Conservation (phyloP, 495 filamentous ascomycete genomes). For the Annulohypoxylon bovei region DNA sequence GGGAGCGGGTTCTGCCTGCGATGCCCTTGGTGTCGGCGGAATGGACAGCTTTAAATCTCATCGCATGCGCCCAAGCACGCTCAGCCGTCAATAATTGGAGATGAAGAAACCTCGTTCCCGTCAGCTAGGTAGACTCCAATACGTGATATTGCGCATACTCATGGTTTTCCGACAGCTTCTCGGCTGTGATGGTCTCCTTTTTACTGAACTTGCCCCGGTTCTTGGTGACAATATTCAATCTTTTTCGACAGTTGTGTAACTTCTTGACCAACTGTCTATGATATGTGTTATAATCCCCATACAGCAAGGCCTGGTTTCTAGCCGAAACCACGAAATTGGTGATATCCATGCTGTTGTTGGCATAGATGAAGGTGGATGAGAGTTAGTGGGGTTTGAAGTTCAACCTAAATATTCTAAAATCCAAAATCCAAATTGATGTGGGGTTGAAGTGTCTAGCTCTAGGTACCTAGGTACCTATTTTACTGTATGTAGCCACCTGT, state of each 20-base stretch:
- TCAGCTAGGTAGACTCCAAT: constrained; percentile 21
- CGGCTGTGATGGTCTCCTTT: constrained; percentile 75
- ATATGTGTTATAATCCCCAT: constrained; percentile 90
- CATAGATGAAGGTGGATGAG: background rate
- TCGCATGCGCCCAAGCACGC: constrained; percentile 95
- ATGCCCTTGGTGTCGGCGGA: constrained; percentile 81
- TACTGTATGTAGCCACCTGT: background rate
- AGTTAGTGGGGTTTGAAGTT: constrained; percentile 14
- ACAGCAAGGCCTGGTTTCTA: constrained; percentile 81
- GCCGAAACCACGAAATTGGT: constrained; percentile 81
- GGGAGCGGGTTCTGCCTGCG: constrained; percentile 79
- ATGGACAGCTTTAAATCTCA: constrained; percentile 89
- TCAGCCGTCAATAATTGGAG: constrained; percentile 86
- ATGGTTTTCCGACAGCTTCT: constrained; percentile 78
- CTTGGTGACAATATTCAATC: constrained; percentile 80
- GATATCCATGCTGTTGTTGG: constrained; percentile 76
- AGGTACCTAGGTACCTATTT: constrained; percentile 5
- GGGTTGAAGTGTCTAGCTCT: constrained; percentile 3
- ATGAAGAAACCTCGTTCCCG: constrained; percentile 71
- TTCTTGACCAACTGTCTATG: constrained; percentile 80
- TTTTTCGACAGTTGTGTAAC: constrained; percentile 84
- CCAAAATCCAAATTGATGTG: constrained; percentile 13
- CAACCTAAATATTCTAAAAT: background rate
- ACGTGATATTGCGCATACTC: constrained; percentile 64
- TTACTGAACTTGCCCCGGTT: constrained; percentile 85